A percentile compares a stretch with the other conserved stretches of the same genome.
phyloP scores from a whole-genome alignment of 2,329 filamentous ascomycete species.

The Drechslera avenae region DNA sequence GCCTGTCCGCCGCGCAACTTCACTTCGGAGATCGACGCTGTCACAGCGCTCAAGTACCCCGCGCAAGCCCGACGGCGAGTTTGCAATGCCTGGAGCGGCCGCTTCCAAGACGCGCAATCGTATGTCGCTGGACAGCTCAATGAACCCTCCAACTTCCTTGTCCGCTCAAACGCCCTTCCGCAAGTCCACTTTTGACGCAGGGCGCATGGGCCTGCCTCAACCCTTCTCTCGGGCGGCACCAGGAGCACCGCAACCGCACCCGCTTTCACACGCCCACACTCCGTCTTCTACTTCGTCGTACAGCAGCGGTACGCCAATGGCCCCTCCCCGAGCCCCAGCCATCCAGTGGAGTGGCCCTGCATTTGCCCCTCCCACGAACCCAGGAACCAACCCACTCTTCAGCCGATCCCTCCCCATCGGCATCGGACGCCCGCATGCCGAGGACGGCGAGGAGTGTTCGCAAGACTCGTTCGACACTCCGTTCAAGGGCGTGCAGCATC shows the following conservation, averaged over 20 bases:
- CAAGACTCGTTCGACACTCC: slow-evolving; percentile 72
- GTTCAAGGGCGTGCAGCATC: slow-evolving; percentile 76
- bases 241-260: slow-evolving; percentile 66
- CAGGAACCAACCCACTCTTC: slow-evolving; percentile 53
- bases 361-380: slow-evolving; percentile 25
- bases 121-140: slow-evolving; percentile 78
- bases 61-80: slow-evolving; percentile 54
- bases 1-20: slow-evolving; percentile 61
- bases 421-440: slow-evolving; percentile 57
- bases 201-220: slow-evolving; percentile 32
- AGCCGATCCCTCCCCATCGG: slow-evolving; percentile 78
- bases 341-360: slow-evolving; percentile 14
- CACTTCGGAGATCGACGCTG: slow-evolving; percentile 82
- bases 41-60: slow-evolving; percentile 69
- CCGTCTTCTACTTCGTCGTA: slow-evolving; percentile 86
- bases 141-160: slow-evolving; percentile 59
- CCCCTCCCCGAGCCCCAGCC: slow-evolving; percentile 46
- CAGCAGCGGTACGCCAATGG: slow-evolving; percentile 62
- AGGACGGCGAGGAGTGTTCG: slow-evolving; percentile 54
- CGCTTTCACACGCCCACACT: slow-evolving; percentile 82
- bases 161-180: slow-evolving; percentile 68
- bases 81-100: slow-evolving; percentile 58
- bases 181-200: slow-evolving; percentile 37
- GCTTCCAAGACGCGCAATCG: slow-evolving; percentile 69
- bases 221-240: slow-evolving; percentile 29